A percentile compares a stretch with the other conserved stretches of the same genome.
These are phyloP conservation scores for Talaromyces sp. DNA, from an alignment of 2,329 filamentous ascomycete genomes.

Conservation along the genomic window DNA sequence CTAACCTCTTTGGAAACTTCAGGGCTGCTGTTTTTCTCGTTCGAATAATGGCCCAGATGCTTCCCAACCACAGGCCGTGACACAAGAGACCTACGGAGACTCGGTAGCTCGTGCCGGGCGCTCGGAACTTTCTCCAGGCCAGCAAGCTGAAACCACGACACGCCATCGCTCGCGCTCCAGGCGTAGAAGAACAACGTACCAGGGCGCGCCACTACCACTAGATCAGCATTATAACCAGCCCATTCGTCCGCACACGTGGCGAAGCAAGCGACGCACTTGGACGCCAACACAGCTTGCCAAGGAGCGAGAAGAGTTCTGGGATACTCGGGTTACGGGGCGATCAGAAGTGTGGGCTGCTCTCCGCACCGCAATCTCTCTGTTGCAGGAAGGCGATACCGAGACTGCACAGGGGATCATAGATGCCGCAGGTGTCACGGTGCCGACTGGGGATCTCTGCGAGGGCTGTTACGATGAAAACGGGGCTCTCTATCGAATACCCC, in stretches of 20 bases:
- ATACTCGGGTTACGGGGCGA: slow-evolving; percentile 75
- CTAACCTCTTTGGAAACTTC: neutral
- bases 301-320: slow-evolving; percentile 81
- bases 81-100: slow-evolving; percentile 20
- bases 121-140: slow-evolving; percentile 11
- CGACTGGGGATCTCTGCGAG: slow-evolving; percentile 65
- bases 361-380: slow-evolving; percentile 59
- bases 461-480: slow-evolving; percentile 68
- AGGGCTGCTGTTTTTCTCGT: slow-evolving; percentile 38
- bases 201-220: slow-evolving; percentile 25
- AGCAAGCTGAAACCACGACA: slow-evolving; percentile 12
- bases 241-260: slow-evolving; percentile 62
- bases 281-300: slow-evolving; percentile 62
- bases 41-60: slow-evolving; percentile 28
- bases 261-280: slow-evolving; percentile 60
- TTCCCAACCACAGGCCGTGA: slow-evolving; percentile 18
- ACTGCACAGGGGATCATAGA: slow-evolving; percentile 77
- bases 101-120: slow-evolving; percentile 13
- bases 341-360: slow-evolving; percentile 77
- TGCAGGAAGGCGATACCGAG: slow-evolving; percentile 58
- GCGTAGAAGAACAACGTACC: slow-evolving; percentile 6
- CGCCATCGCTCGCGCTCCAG: slow-evolving; percentile 9
- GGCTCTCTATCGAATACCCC: slow-evolving; percentile 63
- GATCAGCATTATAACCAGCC: slow-evolving; percentile 65
- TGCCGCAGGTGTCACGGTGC: slow-evolving; percentile 69